These are phyloP conservation scores for Talaromyces sp. DNA, from an alignment of 2,329 filamentous ascomycete genomes.

Conservation along the genomic window DNA sequence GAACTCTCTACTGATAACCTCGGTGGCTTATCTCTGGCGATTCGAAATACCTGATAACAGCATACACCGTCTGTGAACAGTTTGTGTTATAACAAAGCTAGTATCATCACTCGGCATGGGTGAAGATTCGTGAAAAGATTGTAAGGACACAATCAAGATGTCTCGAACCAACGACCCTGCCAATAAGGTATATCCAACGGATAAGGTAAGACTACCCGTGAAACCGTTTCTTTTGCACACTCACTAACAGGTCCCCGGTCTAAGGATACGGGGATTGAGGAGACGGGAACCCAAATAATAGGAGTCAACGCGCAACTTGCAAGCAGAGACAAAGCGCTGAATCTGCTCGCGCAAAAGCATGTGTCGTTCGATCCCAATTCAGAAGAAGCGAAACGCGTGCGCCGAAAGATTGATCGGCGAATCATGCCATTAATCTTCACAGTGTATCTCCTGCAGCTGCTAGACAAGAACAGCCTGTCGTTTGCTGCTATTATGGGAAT, in stretches of 20 bases:
- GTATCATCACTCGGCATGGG: neutral
- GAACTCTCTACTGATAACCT: neutral
- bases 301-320: neutral
- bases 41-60: neutral
- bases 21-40: neutral
- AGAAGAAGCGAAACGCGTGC: neutral
- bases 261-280: neutral
- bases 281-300: neutral
- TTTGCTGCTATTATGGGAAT: slow-evolving; percentile 10
- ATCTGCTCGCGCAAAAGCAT: neutral
- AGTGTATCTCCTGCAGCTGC: slow-evolving; percentile 6
- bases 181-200: neutral
- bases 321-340: slow-evolving; percentile 5
- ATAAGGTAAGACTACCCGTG: neutral
- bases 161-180: neutral
- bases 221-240: neutral
- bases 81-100: neutral
- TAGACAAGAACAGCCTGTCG: slow-evolving; percentile 10
- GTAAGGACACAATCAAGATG: neutral
- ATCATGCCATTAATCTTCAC: slow-evolving; percentile 3
- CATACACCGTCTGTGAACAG: neutral
- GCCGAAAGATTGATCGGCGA: slow-evolving; percentile 5
- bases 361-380: slow-evolving; percentile 1
- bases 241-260: neutral
- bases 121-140: neutral